A percentile compares a stretch with the other conserved stretches of the same genome.
Evolutionary conservation across 257 asterid species (phyloP).

Genomic region (Solanum etuberosum): DNA sequence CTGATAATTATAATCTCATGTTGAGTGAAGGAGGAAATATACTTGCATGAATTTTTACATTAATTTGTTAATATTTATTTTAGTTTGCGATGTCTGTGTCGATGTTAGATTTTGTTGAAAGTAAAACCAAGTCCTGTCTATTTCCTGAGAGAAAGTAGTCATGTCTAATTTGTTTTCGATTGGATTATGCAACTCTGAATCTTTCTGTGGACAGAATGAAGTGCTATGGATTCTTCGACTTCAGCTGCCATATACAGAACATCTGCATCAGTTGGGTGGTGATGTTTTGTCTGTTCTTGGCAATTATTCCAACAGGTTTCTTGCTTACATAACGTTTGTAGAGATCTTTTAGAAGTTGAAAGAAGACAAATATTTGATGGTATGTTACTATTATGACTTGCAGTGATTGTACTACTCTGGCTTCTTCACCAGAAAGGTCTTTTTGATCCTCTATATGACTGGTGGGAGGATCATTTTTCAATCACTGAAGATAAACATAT

Average conservation of each 20-base stretch:
- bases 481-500: conserved; percentile 11
- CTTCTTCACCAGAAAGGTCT: conserved; percentile 80
- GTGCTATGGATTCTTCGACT: conserved; percentile 77
- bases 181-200: conserved; percentile 1
- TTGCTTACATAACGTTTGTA: background rate
- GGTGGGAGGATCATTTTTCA: conserved; percentile 94
- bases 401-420: conserved; percentile 71
- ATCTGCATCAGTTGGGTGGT: conserved; percentile 82
- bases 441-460: conserved; percentile 80
- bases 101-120: background rate
- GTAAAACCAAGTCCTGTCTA: background rate
- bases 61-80: background rate
- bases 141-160: background rate
- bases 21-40: background rate
- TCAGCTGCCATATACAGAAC: conserved; percentile 80
- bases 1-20: background rate
- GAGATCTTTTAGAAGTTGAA: background rate
- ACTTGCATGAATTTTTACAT: background rate
- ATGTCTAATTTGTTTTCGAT: background rate
- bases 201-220: conserved; percentile 41
- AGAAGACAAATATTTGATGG: background rate
- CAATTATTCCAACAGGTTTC: conserved; percentile 81
- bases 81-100: background rate
- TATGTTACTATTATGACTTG: conserved; percentile 11
- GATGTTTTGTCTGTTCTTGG: conserved; percentile 60